Percentiles rank a stretch among this genome's conserved stretches.
These are phyloP conservation scores for Podospora comata DNA, from an alignment of 495 filamentous ascomycete genomes.

Conservation along the genomic window DNA sequence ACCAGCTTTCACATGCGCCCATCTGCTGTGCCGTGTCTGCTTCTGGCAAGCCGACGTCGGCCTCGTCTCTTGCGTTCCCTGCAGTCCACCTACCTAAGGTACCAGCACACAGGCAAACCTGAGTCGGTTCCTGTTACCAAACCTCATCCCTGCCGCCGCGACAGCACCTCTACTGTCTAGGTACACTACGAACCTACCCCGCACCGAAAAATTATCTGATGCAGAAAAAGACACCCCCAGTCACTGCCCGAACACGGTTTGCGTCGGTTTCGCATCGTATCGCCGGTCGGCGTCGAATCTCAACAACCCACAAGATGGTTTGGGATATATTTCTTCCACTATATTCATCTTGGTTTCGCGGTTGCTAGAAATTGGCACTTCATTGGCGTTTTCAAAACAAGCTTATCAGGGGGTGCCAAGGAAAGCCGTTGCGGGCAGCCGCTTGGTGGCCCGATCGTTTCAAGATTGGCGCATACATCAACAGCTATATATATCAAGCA, in stretches of 20 bases:
- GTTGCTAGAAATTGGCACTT: too few relatives aligned
- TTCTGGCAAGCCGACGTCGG: constrained; percentile 7
- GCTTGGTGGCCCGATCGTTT: too few relatives aligned
- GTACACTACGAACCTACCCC: not conserved
- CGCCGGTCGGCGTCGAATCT: not conserved
- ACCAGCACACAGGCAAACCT: too few relatives aligned
- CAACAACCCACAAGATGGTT: too few relatives aligned
- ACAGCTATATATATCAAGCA: not conserved
- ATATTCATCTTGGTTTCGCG: too few relatives aligned
- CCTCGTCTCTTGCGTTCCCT: not conserved
- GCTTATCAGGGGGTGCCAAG: too few relatives aligned
- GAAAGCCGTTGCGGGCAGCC: too few relatives aligned
- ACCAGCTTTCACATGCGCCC: not conserved
- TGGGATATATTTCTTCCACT: too few relatives aligned
- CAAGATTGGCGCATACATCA: not conserved
- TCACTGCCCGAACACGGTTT: not conserved
- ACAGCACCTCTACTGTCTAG: too few relatives aligned
- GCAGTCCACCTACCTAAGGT: not conserved
- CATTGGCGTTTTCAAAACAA: too few relatives aligned
- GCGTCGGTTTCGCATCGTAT: not conserved
- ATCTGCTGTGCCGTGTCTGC: not conserved
- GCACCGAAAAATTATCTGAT: not conserved
- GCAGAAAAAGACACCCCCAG: not conserved
- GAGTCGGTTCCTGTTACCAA: too few relatives aligned
- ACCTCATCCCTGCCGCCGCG: too few relatives aligned